Evolutionary conservation across 495 filamentous ascomycete genomes (phyloP), one percentile per base, ranked within the genome.

Genomic region (Echria macrotheca): DNA sequence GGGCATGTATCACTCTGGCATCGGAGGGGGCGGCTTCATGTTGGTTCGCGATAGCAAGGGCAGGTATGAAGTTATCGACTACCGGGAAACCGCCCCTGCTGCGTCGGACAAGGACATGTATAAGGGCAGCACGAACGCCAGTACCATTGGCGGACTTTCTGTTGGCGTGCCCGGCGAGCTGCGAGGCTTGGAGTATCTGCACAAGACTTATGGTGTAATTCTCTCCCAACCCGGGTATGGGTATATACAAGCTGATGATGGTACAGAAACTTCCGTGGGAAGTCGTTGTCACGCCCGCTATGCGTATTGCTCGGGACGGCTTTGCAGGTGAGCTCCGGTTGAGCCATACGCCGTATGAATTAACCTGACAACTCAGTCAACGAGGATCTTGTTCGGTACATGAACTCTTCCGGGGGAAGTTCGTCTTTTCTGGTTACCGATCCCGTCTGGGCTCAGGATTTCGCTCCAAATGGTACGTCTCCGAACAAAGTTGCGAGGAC

Each of bases 21-120:
- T 95, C 28, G 88, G 88, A 3, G 90, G 90, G 4, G 90, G 90
- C n/a, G 89, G 90, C 0, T 96, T 95, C 66, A 82, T 85, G 74
- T 74, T 95, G 2, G 76, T 91, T 19, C 78, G 83, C 32, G 72
- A 78, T 21, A 67, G 73, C 4, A 67, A 80, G 28, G 85, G 85
- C 8, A 64, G 66, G 24, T 89, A 83, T 59, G 85, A 89, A 54
- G 78, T 82, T 45, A 81, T 94, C 42, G 89, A 96, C 64, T 96
- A 91, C 60, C 76, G 90, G 7, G 90, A 96, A 65, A 83, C 83
- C 0, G 90, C 90, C 1, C 89, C 90, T 2, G 85, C 82, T 0
- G 82, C 85, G 0, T 84, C 89, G 0, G 82, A 71, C 51, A 66
- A 85, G 60, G 78, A 93, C 50, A 96, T 96, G 90, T 95, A 83